Evolutionary conservation across 2,329 filamentous ascomycete genomes (phyloP).

Genomic region (Neonectria magnoliae): DNA sequence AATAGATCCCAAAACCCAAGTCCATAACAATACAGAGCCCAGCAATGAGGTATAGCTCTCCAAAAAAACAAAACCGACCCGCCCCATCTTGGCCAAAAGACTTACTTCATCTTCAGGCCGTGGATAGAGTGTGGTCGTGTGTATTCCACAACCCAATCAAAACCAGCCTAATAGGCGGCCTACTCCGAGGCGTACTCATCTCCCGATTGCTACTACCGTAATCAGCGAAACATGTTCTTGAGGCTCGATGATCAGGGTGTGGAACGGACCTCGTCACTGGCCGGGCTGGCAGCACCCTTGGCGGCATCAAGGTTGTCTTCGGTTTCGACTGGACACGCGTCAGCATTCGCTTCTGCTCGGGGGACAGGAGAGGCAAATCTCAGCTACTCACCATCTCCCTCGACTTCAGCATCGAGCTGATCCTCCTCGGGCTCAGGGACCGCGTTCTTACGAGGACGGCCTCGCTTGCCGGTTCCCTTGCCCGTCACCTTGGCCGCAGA

Average conservation of each 20-base stretch:
- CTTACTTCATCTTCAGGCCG: background rate
- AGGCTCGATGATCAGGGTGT: conserved; percentile 34
- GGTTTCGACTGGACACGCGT: conserved; percentile 25
- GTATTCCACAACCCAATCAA: background rate
- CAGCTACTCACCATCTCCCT: conserved; percentile 16
- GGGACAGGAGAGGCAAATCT: background rate
- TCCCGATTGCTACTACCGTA: conserved; percentile 31
- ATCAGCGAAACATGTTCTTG: conserved; percentile 44
- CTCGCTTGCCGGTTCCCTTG: conserved; percentile 29
- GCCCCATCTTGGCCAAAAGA: background rate
- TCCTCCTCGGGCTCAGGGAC: conserved; percentile 7
- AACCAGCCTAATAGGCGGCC: background rate
- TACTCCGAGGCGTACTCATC: conserved; percentile 31
- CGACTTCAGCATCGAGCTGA: conserved; percentile 27
- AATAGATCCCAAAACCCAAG: conserved; percentile 5
- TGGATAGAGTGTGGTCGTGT: background rate
- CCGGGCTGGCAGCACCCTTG: conserved; percentile 15
- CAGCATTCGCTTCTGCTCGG: conserved; percentile 12
- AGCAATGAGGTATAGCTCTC: conserved; percentile 4
- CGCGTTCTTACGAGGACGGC: conserved; percentile 47
- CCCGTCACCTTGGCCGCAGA: background rate
- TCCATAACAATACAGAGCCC: conserved; percentile 10
- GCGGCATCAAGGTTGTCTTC: conserved; percentile 34
- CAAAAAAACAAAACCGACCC: background rate
- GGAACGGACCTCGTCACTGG: conserved; percentile 44